Percentiles rank a stretch among this genome's conserved stretches.
Conservation (phyloP, 2,329 filamentous ascomycete species). For the Aciculosporium take region DNA sequence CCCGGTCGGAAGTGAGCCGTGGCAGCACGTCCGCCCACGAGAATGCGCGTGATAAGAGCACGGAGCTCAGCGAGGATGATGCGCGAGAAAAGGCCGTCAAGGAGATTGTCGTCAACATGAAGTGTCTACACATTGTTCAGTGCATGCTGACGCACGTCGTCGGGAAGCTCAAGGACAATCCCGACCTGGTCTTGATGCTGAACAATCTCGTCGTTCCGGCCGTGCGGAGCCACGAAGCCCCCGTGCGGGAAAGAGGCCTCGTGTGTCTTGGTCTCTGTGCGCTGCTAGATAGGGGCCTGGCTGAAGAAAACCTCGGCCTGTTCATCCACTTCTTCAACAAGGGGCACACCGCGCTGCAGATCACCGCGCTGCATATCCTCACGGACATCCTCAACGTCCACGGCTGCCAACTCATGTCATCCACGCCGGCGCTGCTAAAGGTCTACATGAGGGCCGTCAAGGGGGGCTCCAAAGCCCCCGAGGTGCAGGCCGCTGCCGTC, state of each 20-base stretch:
- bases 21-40: constrained; percentile 40
- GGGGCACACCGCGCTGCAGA: constrained; percentile 78
- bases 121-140: constrained; percentile 91
- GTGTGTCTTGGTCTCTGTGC: constrained; percentile 84
- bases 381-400: constrained; percentile 88
- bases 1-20: constrained; percentile 68
- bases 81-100: constrained; percentile 62
- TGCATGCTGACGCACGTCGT: constrained; percentile 93
- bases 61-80: constrained; percentile 46
- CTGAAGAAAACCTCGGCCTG: constrained; percentile 78
- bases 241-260: constrained; percentile 79
- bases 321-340: constrained; percentile 96
- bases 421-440: constrained; percentile 59
- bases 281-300: constrained; percentile 78
- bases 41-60: constrained; percentile 25
- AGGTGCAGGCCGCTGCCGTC: constrained; percentile 69
- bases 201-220: constrained; percentile 95
- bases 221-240: constrained; percentile 82
- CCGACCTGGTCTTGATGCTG: constrained; percentile 88
- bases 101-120: constrained; percentile 95
- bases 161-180: constrained; percentile 75
- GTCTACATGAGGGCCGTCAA: constrained; percentile 75
- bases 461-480: constrained; percentile 50
- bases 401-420: constrained; percentile 59
- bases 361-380: constrained; percentile 79